Conservation (phyloP, 140 eudicot genomes). For the Stevia rebaudiana region DNA sequence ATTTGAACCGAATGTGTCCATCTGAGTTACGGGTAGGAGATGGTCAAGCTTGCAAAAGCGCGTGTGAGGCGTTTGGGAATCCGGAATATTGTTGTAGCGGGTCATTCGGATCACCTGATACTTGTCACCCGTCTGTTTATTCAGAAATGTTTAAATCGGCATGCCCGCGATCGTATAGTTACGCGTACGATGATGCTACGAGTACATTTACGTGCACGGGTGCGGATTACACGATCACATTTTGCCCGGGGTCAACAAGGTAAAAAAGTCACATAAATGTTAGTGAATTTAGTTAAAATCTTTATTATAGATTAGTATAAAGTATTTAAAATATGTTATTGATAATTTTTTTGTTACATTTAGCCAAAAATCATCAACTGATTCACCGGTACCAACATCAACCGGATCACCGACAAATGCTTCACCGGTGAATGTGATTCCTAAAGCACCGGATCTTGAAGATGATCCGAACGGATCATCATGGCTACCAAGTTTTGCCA, state of each 20-base stretch:
- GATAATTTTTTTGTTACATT: background rate
- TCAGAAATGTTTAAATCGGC: constrained; percentile 63
- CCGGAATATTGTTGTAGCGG: constrained; percentile 72
- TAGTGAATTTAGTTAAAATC: background rate
- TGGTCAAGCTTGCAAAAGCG: constrained; percentile 69
- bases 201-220: constrained; percentile 79
- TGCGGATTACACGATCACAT: constrained; percentile 64
- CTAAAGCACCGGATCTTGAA: constrained; percentile 22
- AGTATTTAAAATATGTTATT: background rate
- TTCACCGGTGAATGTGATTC: constrained; percentile 24
- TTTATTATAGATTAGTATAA: background rate
- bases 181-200: constrained; percentile 71
- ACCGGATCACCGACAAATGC: constrained; percentile 12
- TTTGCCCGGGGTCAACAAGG: constrained; percentile 69
- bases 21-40: constrained; percentile 46
- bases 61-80: constrained; percentile 67
- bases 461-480: constrained; percentile 33
- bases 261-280: constrained; percentile 10
- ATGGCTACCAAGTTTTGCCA: constrained; percentile 57
- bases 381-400: constrained; percentile 25
- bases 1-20: constrained; percentile 64
- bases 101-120: constrained; percentile 48
- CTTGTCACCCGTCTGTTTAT: constrained; percentile 56
- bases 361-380: constrained; percentile 60
- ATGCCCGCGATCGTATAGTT: constrained; percentile 71